These are phyloP conservation scores for Daphne laureola DNA, from an alignment of 441 rosid species.

Conservation along the genomic window DNA sequence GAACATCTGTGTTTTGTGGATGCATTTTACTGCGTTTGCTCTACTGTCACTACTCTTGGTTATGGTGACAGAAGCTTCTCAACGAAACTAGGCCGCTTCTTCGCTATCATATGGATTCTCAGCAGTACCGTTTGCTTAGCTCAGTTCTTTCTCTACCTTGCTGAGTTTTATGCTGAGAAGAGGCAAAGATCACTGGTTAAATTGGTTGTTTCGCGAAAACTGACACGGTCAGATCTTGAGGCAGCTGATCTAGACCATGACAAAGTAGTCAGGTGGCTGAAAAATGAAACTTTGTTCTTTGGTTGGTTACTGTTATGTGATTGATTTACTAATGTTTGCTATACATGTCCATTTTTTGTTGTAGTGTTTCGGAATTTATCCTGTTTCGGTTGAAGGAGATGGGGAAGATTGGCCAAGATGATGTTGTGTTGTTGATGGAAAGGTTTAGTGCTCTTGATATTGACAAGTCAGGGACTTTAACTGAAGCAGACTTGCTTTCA, in stretches of 20 bases:
- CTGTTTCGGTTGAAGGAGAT: constrained; percentile 57
- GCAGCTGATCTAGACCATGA: constrained; percentile 47
- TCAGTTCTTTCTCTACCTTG: constrained; percentile 41
- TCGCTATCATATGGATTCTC: constrained; percentile 51
- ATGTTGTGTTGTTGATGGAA: constrained; percentile 29
- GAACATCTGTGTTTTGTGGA: constrained; percentile 31
- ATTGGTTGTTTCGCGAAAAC: constrained; percentile 26
- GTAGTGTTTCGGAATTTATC: constrained; percentile 49
- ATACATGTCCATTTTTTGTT: background rate
- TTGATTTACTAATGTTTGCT: background rate
- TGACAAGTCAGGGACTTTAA: constrained; percentile 49
- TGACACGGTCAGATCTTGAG: constrained; percentile 38
- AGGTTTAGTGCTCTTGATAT: constrained; percentile 51
- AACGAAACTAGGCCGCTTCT: constrained; percentile 30
- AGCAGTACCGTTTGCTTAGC: constrained; percentile 40
- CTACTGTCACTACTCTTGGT: constrained; percentile 51
- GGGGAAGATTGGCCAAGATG: constrained; percentile 54
- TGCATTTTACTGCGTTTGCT: constrained; percentile 48
- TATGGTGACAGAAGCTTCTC: constrained; percentile 55
- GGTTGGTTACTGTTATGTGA: too few relatives aligned
- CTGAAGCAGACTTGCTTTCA: constrained; percentile 28
- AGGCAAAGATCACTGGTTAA: constrained; percentile 29
- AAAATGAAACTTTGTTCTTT: too few relatives aligned
- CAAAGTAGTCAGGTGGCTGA: constrained; percentile 25
- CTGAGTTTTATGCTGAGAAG: constrained; percentile 36